Base-by-base conservation (phyloP, 1,139 yeast species). In the Debaryomyces robertsiae region DNA sequence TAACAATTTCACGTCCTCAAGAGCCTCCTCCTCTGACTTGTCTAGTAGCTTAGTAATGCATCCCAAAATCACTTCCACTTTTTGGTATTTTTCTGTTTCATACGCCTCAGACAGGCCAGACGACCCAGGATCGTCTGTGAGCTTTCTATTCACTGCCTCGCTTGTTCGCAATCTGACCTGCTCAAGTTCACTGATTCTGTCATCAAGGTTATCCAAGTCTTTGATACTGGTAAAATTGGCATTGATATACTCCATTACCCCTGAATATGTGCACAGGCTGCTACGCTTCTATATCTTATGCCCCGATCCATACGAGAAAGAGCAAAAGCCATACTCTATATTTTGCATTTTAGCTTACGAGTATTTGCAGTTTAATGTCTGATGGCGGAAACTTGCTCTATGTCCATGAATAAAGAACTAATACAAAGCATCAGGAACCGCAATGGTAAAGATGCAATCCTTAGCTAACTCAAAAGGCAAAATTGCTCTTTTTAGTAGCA, bases 161-260 rank as follows among this genome's bases (percentile, higher is more conserved):
- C 53, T 48, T 11, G 57, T 47, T 16, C 45, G 39, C 3, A 31
- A 27, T 25, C 53, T 50, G 16, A 44, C 33, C 3, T 43, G 42
- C 32, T 54, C 55, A n/a, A 65, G 50, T 16, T 50, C 55, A 2
- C 48, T 39, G 10, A 64, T 52, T 28, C 44, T 50, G 3, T 43
- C 43, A 33, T 62, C 63, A 4, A 67, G 36, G 4, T 30, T 42
- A 6, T 45, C 50, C 41, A 69, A 52, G 45, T 67, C 73, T 9
- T 47, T 55, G 9, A 67, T 30, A 2, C 62, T 50, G 9, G 64
- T 49, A 40, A 65, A 55, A 39, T 53, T 54, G 13, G 54, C 49
- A 47, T 69, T 67, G 32, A 69, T 52, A 45, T 52, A 58, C 30
- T 63, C 64, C 57, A 60, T 53, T 6, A 31, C 29, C 24, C 22